phyloP scores from a whole-genome alignment of 78 protist genomes.

The Trichosphaerium sp. region DNA sequence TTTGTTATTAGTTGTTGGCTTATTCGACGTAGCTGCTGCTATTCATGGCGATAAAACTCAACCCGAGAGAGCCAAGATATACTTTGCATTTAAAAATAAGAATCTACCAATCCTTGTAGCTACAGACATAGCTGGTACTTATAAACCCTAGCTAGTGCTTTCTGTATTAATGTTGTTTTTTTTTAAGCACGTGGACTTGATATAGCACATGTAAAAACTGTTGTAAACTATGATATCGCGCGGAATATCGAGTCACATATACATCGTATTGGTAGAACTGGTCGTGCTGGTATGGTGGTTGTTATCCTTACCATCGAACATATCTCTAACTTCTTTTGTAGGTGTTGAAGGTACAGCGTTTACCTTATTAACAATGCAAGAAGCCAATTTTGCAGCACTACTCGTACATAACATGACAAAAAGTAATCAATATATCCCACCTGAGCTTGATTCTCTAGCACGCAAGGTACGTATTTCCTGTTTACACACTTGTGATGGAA shows the following conservation, averaged over 20 bases:
- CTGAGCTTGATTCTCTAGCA: conserved; percentile 33
- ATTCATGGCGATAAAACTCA: conserved; percentile 71
- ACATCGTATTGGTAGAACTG: conserved; percentile 81
- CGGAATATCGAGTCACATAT: conserved; percentile 68
- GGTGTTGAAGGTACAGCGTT: conserved; percentile 48
- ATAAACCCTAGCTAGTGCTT: background rate
- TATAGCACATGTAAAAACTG: conserved; percentile 44
- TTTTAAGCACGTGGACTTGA: conserved; percentile 68
- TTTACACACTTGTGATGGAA: background rate
- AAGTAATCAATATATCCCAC: conserved; percentile 42
- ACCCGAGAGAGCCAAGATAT: conserved; percentile 20
- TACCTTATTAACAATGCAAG: conserved; percentile 37
- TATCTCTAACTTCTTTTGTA: background rate
- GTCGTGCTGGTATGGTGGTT: conserved; percentile 60
- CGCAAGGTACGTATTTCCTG: background rate
- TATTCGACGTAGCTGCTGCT: conserved; percentile 11
- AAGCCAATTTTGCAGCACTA: conserved; percentile 31
- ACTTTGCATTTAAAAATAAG: conserved; percentile 27
- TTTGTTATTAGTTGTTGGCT: too few species aligned
- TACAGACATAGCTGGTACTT: conserved; percentile 62
- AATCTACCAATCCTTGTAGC: conserved; percentile 45
- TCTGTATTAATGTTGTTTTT: background rate
- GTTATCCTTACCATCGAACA: background rate
- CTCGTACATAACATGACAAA: conserved; percentile 19
- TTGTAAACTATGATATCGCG: conserved; percentile 64